Evolutionary conservation across 2,329 filamentous ascomycete genomes (phyloP).

Genomic region (Epichloe hybrida): DNA sequence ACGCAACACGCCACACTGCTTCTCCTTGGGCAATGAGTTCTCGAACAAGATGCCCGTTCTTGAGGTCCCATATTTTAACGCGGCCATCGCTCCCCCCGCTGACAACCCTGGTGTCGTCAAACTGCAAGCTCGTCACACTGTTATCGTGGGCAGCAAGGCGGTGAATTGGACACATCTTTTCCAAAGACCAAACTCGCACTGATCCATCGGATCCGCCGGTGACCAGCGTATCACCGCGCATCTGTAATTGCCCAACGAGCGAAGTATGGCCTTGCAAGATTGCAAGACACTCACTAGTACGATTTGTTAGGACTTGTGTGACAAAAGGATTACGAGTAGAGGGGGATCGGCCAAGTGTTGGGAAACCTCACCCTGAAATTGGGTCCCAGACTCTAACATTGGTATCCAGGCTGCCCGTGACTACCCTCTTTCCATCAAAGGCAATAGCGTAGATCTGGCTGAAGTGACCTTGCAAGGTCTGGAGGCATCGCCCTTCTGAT

Average conservation of each 20-base stretch:
- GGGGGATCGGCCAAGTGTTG: too few relatives aligned
- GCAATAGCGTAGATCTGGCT: slow-evolving; percentile 98
- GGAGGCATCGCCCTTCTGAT: slow-evolving; percentile 80
- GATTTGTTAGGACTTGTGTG: neutral
- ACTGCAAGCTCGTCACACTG: slow-evolving; percentile 93
- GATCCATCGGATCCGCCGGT: slow-evolving; percentile 94
- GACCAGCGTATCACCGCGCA: slow-evolving; percentile 87
- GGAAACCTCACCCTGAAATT: slow-evolving; percentile 53
- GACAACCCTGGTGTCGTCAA: slow-evolving; percentile 89
- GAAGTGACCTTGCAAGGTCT: slow-evolving; percentile 86
- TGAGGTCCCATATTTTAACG: slow-evolving; percentile 96
- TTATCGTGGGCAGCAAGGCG: slow-evolving; percentile 94
- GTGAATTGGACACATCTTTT: slow-evolving; percentile 84
- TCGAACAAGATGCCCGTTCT: slow-evolving; percentile 77
- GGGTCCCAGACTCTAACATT: slow-evolving; percentile 97
- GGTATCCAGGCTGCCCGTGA: slow-evolving; percentile 90
- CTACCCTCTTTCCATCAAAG: slow-evolving; percentile 85
- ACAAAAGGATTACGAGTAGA: neutral
- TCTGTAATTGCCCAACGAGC: slow-evolving; percentile 88
- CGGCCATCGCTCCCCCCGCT: slow-evolving; percentile 94
- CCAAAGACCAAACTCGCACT: slow-evolving; percentile 89
- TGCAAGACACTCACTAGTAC: slow-evolving; percentile 57
- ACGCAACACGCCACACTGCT: slow-evolving; percentile 94
- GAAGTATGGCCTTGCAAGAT: slow-evolving; percentile 95
- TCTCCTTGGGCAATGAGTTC: slow-evolving; percentile 87